Evolutionary conservation across 1,139 yeast genomes (phyloP).

Genomic region (Kurtzmaniella quercitrusa): DNA sequence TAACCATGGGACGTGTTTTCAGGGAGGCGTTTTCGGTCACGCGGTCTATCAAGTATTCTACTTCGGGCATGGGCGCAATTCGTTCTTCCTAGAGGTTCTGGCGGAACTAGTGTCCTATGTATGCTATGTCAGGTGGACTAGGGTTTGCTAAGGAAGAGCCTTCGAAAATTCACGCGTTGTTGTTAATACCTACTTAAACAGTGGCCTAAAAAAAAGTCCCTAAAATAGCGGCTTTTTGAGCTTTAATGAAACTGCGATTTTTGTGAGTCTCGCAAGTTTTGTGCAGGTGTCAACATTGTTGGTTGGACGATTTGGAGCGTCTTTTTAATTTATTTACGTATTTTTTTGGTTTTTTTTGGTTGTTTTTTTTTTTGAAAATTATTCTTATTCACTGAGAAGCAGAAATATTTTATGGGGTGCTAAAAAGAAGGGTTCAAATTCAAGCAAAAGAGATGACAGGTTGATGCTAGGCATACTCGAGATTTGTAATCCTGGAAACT

Average conservation of each 20-base stretch:
- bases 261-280: background rate
- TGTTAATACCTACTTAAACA: conserved; percentile 1
- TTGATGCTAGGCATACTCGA: no score
- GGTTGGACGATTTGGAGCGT: background rate
- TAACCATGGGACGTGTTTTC: conserved; percentile 55
- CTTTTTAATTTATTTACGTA: background rate
- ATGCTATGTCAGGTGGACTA: background rate
- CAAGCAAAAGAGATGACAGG: no score
- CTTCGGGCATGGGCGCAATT: conserved; percentile 9
- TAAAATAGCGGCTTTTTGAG: background rate
- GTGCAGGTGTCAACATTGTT: background rate
- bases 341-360: no score
- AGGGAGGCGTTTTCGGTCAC: conserved; percentile 61
- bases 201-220: background rate
- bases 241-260: background rate
- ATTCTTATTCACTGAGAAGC: no score
- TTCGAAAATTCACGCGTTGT: background rate
- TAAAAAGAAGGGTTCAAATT: no score
- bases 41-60: conserved; percentile 40
- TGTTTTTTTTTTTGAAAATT: no score
- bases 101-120: conserved; percentile 6
- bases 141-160: background rate
- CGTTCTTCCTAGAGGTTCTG: conserved; percentile 6
- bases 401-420: no score
- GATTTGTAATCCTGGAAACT: no score